These are phyloP conservation scores for Pelargonium fulgidum DNA, from an alignment of 441 rosid species.

Conservation along the genomic window DNA sequence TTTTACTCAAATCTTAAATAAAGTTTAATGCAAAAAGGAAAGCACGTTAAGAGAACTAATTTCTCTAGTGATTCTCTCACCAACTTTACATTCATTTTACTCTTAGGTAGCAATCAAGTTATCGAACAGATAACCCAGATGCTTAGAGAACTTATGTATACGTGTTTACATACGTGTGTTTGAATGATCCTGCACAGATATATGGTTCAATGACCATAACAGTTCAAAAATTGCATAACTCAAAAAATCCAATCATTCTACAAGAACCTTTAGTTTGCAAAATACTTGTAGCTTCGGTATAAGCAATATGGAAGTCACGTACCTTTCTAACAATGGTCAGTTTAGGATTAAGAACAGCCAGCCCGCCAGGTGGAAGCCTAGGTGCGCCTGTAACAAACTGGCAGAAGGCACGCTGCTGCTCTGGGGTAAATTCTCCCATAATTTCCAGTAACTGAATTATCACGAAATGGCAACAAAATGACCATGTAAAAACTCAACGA, in stretches of 20 bases:
- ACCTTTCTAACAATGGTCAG: conserved; percentile 98
- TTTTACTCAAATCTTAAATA: too few species aligned
- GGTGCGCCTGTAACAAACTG: conserved; percentile 99
- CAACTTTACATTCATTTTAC: too few species aligned
- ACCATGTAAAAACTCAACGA: background rate
- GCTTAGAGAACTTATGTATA: too few species aligned
- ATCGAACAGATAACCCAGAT: too few species aligned
- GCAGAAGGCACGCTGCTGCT: conserved; percentile 96
- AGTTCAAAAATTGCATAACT: background rate
- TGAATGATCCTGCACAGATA: too few species aligned
- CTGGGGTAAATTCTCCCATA: conserved; percentile 94
- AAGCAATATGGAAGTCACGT: conserved; percentile 10
- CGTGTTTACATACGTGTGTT: too few species aligned
- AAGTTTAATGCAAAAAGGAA: too few species aligned
- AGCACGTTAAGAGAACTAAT: too few species aligned
- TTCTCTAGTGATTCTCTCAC: too few species aligned
- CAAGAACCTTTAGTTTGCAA: background rate
- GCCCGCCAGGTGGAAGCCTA: conserved; percentile 94
- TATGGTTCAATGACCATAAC: background rate
- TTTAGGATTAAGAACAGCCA: conserved; percentile 93
- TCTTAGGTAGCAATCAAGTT: too few species aligned
- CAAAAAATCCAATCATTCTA: background rate
- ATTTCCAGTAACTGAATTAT: conserved; percentile 73
- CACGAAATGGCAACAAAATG: conserved; percentile 13
- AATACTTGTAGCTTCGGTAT: background rate